Base-by-base conservation (phyloP, 768 basidiomycete species). In the Pilatotrama ljubarskyi region DNA sequence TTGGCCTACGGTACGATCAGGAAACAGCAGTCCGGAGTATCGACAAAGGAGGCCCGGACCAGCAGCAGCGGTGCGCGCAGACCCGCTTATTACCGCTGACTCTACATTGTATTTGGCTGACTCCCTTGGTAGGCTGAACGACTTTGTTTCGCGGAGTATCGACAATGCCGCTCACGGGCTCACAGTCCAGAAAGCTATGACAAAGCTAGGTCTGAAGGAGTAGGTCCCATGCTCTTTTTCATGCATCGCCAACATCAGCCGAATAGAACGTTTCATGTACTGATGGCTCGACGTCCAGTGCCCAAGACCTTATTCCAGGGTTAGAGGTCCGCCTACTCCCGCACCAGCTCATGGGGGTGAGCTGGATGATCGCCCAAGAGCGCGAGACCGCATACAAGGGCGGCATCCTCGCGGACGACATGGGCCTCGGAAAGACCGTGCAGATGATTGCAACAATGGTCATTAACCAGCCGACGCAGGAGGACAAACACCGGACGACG, bases 371-470 rank as follows among this genome's bases (percentile, higher is more conserved):
- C 0, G 77, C 84, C 15, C 83, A 85, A 68, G 88, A 89, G 67
- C 74, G 69, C 20, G 74, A 79, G 24, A 60, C 64, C 14, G 62
- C 64, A 5, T 76, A 84, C 61, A 80, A 73, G 65, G 87, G 88
- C 13, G 87, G 88, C 15, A 87, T 89, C 46, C 74, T 88, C 32
- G 88, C 86, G 9, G 86, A 88, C 67, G 86, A 90, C 49, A 88
- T 89, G 87, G 87, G 86, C 55, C 77, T 87, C 26, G 84, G 83
- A 3, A 88, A 90, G 74, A 90, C 88, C 8, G 84, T 90, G 1
- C 88, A 90, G 68, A 87, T 88, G 83, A 90, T 93, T 47, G 90
- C 90, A 3, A 83, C 84, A 0, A 91, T 93, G 84, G 83, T 80
- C 18, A 79, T 79, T 68, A 90, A 91, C 65, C 78, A 78, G 66